A percentile compares a stretch with the other conserved stretches of the same genome.
Conservation (phyloP, 441 rosid species). For the Sinapis alba region DNA sequence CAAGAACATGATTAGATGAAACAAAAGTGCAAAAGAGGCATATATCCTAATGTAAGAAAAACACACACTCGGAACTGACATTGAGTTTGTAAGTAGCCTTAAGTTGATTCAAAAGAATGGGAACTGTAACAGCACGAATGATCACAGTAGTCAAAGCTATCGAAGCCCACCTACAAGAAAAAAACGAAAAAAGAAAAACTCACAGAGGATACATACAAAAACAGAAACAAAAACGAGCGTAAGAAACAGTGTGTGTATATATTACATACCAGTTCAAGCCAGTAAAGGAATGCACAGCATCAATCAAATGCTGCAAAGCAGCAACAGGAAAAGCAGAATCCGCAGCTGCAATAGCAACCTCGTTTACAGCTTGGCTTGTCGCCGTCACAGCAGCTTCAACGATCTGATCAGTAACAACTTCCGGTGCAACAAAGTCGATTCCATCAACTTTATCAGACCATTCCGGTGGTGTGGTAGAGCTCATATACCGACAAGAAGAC, state of each 20-base stretch:
- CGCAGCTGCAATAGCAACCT: conserved; percentile 60
- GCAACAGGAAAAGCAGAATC: conserved; percentile 56
- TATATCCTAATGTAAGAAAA: neutral
- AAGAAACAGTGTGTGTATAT: neutral
- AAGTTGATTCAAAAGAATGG: conserved; percentile 51
- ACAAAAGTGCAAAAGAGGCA: neutral
- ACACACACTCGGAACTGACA: conserved; percentile 37
- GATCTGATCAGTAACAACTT: conserved; percentile 38
- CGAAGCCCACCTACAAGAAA: conserved; percentile 51
- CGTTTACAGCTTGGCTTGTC: conserved; percentile 36
- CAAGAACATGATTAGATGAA: conserved; percentile 5
- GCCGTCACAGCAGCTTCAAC: conserved; percentile 28
- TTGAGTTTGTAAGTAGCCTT: conserved; percentile 50
- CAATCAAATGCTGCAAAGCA: conserved; percentile 51
- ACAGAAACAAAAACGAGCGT: neutral
- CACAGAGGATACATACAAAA: neutral
- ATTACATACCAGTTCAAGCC: conserved; percentile 52
- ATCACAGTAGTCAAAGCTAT: conserved; percentile 53
- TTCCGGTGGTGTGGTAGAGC: conserved; percentile 40
- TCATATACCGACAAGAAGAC: conserved; percentile 45
- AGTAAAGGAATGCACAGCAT: conserved; percentile 49
- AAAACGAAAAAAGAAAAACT: neutral
- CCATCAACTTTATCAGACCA: conserved; percentile 49
- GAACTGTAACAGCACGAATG: conserved; percentile 53
- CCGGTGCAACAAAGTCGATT: conserved; percentile 37